Evolutionary conservation across 257 asterid genomes (phyloP).

Genomic region (Penstemon davidsonii): DNA sequence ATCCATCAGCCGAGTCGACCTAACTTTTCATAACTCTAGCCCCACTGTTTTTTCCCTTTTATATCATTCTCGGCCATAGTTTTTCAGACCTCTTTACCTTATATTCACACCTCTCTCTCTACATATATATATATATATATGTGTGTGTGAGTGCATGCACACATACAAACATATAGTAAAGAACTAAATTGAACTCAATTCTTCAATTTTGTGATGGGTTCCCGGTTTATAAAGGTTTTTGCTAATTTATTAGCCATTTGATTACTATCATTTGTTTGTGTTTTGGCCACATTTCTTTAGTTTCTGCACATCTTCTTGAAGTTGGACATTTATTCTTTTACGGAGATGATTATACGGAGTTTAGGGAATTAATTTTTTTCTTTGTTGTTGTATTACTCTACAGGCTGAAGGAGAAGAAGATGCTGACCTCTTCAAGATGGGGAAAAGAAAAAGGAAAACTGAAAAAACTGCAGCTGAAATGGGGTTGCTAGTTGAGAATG

Average conservation of each 20-base stretch:
- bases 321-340: background rate
- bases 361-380: background rate
- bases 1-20: background rate
- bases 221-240: slow-evolving; percentile 3
- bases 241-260: too few species aligned
- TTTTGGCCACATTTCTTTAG: background rate
- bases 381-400: slow-evolving; percentile 24
- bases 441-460: slow-evolving; percentile 79
- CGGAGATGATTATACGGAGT: background rate
- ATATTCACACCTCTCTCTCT: too few species aligned
- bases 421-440: slow-evolving; percentile 74
- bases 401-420: slow-evolving; percentile 95
- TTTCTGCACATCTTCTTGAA: background rate
- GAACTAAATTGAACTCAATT: background rate
- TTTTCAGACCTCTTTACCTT: too few species aligned
- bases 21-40: background rate
- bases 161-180: background rate
- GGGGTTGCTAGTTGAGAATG: slow-evolving; percentile 76
- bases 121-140: too few species aligned
- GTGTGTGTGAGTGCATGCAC: too few species aligned
- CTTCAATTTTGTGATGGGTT: slow-evolving; percentile 14
- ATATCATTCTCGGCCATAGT: background rate
- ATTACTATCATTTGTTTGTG: background rate
- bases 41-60: background rate
- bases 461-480: slow-evolving; percentile 94